These are phyloP conservation scores for Lenzites betulinus DNA, from an alignment of 768 basidiomycete species.

Conservation along the genomic window DNA sequence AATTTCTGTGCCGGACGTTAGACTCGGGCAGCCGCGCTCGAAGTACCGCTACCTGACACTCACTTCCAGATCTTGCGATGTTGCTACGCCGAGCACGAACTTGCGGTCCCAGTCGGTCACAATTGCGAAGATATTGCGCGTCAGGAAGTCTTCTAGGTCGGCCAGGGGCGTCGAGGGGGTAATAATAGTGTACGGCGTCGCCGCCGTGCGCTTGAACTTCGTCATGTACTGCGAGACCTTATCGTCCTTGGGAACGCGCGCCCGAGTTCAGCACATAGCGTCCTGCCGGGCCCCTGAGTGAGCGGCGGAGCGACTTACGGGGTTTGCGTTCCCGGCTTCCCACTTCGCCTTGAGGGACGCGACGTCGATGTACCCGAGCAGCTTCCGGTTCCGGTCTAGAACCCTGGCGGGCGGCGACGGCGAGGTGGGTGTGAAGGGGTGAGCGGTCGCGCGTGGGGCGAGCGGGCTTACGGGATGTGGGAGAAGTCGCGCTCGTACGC, in stretches of 20 bases:
- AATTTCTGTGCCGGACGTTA: constrained; percentile 30
- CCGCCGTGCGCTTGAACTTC: constrained; percentile 65
- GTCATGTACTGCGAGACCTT: constrained; percentile 71
- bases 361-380: constrained; percentile 85
- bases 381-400: constrained; percentile 67
- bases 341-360: constrained; percentile 73
- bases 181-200: constrained; percentile 73
- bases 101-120: constrained; percentile 84
- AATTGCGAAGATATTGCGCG: constrained; percentile 71
- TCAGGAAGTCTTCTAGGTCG: constrained; percentile 81
- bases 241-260: constrained; percentile 52
- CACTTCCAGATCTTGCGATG: constrained; percentile 69
- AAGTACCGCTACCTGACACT: neutral
- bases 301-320: constrained; percentile 49
- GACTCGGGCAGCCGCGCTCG: neutral
- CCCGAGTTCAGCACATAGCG: constrained; percentile 14
- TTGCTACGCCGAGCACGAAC: constrained; percentile 82
- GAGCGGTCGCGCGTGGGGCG: neutral
- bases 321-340: constrained; percentile 70
- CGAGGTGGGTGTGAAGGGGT: neutral
- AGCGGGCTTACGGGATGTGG: constrained; percentile 73
- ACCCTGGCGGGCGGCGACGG: constrained; percentile 43
- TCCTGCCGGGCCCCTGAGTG: neutral
- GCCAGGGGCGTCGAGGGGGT: constrained; percentile 78
- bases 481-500: constrained; percentile 96